Percentiles rank a stretch among this genome's conserved stretches.
Evolutionary conservation across 768 basidiomycete species (phyloP).

Genomic region (Boletellus sp.): DNA sequence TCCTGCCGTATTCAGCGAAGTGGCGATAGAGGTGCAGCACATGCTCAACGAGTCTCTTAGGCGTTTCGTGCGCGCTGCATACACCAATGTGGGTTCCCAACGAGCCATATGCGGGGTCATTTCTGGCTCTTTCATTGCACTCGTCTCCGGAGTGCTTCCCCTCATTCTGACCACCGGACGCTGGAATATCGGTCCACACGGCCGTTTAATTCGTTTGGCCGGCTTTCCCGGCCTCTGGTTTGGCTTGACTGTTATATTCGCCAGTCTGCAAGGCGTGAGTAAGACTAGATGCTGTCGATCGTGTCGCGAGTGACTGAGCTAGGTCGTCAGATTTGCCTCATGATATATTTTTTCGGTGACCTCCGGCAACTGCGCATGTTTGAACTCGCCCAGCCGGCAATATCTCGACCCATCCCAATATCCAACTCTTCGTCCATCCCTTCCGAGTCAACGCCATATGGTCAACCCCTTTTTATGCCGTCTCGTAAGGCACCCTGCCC

Average conservation of each 20-base stretch:
- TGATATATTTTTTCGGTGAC: constrained; percentile 78
- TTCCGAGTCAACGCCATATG: neutral
- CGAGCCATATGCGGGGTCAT: constrained; percentile 68
- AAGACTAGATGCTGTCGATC: neutral
- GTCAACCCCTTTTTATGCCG: constrained; percentile 6
- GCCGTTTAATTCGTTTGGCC: constrained; percentile 53
- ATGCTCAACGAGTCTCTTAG: constrained; percentile 62
- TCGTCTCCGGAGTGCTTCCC: constrained; percentile 48
- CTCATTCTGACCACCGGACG: constrained; percentile 46
- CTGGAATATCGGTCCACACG: constrained; percentile 28
- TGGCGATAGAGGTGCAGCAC: constrained; percentile 52
- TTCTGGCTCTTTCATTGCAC: constrained; percentile 50
- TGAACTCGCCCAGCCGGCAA: constrained; percentile 67
- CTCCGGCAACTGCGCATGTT: constrained; percentile 74
- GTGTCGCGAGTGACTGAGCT: neutral
- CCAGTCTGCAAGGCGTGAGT: constrained; percentile 63
- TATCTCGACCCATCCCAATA: constrained; percentile 42
- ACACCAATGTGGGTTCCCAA: constrained; percentile 64
- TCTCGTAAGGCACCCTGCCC: constrained; percentile 1
- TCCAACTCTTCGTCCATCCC: constrained; percentile 16
- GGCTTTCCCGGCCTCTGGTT: constrained; percentile 71
- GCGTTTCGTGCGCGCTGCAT: constrained; percentile 66
- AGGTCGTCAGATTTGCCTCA: constrained; percentile 49
- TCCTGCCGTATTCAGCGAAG: constrained; percentile 58
- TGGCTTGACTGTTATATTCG: constrained; percentile 57